Evolutionary conservation across 192 early-diverging fungal species (phyloP), one percentile per base, ranked within the genome.

Genomic region (Coemansia sp.): DNA sequence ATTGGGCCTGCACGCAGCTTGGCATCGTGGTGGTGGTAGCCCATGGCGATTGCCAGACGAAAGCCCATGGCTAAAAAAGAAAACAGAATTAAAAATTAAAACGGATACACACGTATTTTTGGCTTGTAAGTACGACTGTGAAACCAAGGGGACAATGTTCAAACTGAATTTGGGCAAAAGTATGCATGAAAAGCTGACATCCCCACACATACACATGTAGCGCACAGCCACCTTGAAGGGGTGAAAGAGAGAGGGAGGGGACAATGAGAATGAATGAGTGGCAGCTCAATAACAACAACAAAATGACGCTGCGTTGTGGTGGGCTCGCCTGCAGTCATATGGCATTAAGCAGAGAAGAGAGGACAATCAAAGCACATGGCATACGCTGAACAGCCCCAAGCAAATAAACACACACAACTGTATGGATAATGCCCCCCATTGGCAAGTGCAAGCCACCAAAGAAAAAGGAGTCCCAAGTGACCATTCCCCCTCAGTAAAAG

Each of bases 1-100:
- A 73, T 60, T 5, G 82, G 74, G 14, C 77, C 72, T 11, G 68
- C 74, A 8, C 76, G 76, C 32, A 80, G 61, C 77, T 72, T 76
- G 19, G 62, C 41, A 55, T 84, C 82, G 36, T 61, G 68, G 61
- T 80, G 82, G 68, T 84, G 82, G 68, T 84, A 84, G 14, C 82
- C 82, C 82, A 79, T 78, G 41, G 70, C 74, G 62, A 84, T 84
- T 6, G 82, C 82, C 66, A 84, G 62, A 29, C 82, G 77, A 64
- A 84, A 84, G 14, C 82, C 77, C 82, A 84, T 84, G 31, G 82
- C 76, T 84, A 80, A 42, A 61, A 60, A 23, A 23, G 9, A 58
- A 44, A 45, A 66, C 15, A 6, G 3, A 45, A 42, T 42, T 42
- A 44, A 6, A 39, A 9, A 32, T 27, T 27, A n/a, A 39, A 34